A percentile compares a stretch with the other conserved stretches of the same genome.
Conservation (phyloP, 371 early-diverging fungal species). For the Mortierella sp. region DNA sequence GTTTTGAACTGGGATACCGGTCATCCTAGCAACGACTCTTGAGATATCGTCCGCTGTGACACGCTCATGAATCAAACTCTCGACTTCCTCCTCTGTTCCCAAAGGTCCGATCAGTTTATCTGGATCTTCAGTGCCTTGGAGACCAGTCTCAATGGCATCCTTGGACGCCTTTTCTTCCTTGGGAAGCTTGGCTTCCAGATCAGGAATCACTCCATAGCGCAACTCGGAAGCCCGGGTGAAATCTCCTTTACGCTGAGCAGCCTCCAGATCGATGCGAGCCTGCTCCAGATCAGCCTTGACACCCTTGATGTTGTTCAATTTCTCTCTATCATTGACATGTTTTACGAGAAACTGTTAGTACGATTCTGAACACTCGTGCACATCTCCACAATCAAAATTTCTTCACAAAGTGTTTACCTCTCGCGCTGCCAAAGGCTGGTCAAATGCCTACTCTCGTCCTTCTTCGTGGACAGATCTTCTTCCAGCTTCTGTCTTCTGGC, state of each 20-base stretch:
- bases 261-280: conserved; percentile 81
- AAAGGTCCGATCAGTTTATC: conserved; percentile 28
- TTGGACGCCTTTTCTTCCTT: conserved; percentile 58
- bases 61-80: conserved; percentile 81
- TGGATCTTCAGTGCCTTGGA: conserved; percentile 17
- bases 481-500: conserved; percentile 78
- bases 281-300: conserved; percentile 80
- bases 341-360: background rate
- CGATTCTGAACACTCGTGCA: background rate
- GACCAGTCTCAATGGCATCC: conserved; percentile 30
- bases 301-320: conserved; percentile 77
- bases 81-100: conserved; percentile 63
- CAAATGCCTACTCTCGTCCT: conserved; percentile 69
- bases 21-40: conserved; percentile 84
- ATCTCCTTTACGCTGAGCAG: conserved; percentile 78
- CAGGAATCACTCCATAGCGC: conserved; percentile 90
- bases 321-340: conserved; percentile 44
- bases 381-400: conserved; percentile 1
- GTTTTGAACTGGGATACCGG: conserved; percentile 90
- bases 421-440: conserved; percentile 79
- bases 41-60: conserved; percentile 91
- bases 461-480: conserved; percentile 70
- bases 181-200: conserved; percentile 76
- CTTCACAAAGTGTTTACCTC: conserved; percentile 45
- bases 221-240: conserved; percentile 82